Percentiles rank a stretch among this genome's conserved stretches.
Conservation (phyloP, 176 grass and related monocot genomes). For the Zea mays region DNA sequence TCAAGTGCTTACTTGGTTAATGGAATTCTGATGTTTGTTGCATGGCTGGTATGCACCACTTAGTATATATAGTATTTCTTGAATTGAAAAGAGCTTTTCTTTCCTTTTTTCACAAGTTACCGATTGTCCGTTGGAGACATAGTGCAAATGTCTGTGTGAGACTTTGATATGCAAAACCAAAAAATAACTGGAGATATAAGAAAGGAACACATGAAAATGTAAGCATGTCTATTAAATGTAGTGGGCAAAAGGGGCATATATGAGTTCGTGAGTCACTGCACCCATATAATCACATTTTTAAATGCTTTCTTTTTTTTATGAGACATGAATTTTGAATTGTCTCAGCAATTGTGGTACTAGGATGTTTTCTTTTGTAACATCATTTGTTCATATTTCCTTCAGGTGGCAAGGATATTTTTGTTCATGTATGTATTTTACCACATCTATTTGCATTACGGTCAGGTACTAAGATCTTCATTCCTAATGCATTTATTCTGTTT, state of each 20-base stretch:
- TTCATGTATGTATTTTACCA: conserved; percentile 92
- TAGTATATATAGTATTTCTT: conserved; percentile 5
- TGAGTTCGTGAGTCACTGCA: conserved; percentile 8
- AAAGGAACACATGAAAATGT: background rate
- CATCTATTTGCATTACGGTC: conserved; percentile 78
- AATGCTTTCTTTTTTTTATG: background rate
- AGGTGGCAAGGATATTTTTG: conserved; percentile 93
- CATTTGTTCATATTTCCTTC: conserved; percentile 38
- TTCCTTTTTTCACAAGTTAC: background rate
- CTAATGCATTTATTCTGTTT: conserved; percentile 19
- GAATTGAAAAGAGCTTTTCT: background rate
- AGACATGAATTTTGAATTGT: background rate
- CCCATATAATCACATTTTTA: background rate
- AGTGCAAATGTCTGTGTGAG: background rate
- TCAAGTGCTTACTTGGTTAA: conserved; percentile 85
- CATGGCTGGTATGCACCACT: conserved; percentile 69
- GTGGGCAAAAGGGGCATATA: background rate
- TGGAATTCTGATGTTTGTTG: conserved; percentile 80
- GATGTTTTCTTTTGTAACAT: conserved; percentile 8
- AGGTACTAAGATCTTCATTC: conserved; percentile 54
- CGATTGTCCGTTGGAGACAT: conserved; percentile 3
- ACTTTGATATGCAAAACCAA: background rate
- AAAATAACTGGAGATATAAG: background rate
- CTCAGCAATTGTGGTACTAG: background rate
- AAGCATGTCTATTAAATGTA: conserved; percentile 10